Evolutionary conservation across 2,329 filamentous ascomycete genomes (phyloP), one percentile per base, ranked within the genome.

Genomic region (Fusarium aywerte): DNA sequence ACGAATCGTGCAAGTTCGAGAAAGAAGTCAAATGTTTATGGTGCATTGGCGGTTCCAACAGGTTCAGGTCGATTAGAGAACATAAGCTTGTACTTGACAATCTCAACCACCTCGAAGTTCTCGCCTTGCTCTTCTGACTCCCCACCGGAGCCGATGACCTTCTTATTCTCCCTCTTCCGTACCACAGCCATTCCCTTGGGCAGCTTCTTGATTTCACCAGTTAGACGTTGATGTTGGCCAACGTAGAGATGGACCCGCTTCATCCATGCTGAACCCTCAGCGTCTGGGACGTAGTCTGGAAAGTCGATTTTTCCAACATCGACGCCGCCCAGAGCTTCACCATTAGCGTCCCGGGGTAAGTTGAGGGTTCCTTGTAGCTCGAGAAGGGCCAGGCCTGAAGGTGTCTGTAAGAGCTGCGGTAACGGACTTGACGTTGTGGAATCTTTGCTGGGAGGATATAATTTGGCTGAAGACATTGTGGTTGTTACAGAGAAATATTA

Each of bases 341-440:
- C 68, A 50, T 80, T 70, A 11, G 71, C 65, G 23, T 78, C 73
- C 3, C 80, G 66, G 9, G 92, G 89, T 2, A 93, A 83, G 77
- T 96, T 95, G 80, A 99, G 90, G 15, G 88, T 92, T 63, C 94
- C 96, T 82, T 99, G 96, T 15, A 99, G 87, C 80, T 98, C 96
- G 58, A 99, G 83, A 43, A 99, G 84, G 18, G 95, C 95, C 38
- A 97, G 87, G 49, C 96, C 96, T 0, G 91, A 89, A 1, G 96
- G 96, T 1, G 95, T 97, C 72, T 94, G 92, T 16, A 98, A 87
- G 65, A 97, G 84, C n/a, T 85, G 78, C 2, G 96, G 96, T 6
- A 98, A 86, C 5, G 92, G 89, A 58, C 79, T 85, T 3, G 73
- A 52, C n/a, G 66, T 39, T 7, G 71, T 27, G n/a, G 58, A 55